Evolutionary conservation across 1,284 basidiomycete genomes (phyloP).

Genomic region (Fomitopsis betulina): DNA sequence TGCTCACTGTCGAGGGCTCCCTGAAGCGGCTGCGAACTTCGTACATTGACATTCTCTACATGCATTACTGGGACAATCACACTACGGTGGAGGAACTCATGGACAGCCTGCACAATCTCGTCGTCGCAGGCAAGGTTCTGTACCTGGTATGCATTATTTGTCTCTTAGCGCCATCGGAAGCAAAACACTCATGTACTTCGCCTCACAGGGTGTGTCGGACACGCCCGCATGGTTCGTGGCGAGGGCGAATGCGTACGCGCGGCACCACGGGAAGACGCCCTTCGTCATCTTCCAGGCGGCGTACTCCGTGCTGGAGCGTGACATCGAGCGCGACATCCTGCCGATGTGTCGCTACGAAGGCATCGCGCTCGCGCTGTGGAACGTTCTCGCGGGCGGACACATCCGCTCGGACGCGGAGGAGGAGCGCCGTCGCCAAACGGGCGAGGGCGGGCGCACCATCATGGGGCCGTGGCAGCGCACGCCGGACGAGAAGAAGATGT

Average conservation of each 20-base stretch:
- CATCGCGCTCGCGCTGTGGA: constrained; percentile 45
- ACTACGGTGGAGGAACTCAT: constrained; percentile 48
- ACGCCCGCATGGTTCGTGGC: constrained; percentile 54
- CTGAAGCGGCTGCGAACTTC: constrained; percentile 52
- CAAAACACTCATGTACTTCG: background rate
- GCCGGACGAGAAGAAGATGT: constrained; percentile 34
- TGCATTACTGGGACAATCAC: constrained; percentile 32
- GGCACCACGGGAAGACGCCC: constrained; percentile 39
- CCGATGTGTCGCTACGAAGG: constrained; percentile 39
- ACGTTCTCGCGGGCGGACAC: constrained; percentile 42
- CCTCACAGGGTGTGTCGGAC: constrained; percentile 32
- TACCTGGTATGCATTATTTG: constrained; percentile 25
- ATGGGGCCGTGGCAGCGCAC: constrained; percentile 34
- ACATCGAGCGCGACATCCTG: constrained; percentile 58
- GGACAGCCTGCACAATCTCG: constrained; percentile 34
- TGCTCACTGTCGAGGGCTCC: constrained; percentile 38
- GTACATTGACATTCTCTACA: constrained; percentile 51
- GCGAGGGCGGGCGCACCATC: constrained; percentile 31
- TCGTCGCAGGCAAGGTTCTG: constrained; percentile 32
- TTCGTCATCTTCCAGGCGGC: constrained; percentile 56
- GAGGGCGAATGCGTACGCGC: constrained; percentile 49
- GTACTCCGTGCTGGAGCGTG: constrained; percentile 46
- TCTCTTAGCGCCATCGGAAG: background rate
- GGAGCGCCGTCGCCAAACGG: constrained; percentile 31
- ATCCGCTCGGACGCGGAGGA: constrained; percentile 45